These are phyloP conservation scores for Sophora flavescens DNA, from an alignment of 306 rosid species.

Conservation along the genomic window DNA sequence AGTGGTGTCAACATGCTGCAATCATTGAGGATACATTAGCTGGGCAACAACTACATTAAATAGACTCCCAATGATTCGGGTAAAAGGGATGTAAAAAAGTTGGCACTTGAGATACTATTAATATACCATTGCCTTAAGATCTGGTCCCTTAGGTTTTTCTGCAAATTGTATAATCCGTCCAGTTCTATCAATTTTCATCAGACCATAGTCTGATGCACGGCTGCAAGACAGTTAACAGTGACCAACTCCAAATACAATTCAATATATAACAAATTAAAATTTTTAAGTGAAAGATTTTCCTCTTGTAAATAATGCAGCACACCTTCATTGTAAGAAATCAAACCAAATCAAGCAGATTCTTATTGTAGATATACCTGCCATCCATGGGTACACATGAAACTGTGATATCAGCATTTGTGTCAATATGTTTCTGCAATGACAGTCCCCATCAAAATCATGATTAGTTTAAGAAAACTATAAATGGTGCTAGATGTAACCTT, in stretches of 20 bases:
- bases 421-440: conserved; percentile 77
- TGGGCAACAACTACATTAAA: conserved; percentile 26
- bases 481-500: background rate
- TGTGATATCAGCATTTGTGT: conserved; percentile 92
- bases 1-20: conserved; percentile 92
- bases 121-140: conserved; percentile 88
- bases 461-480: conserved; percentile 23
- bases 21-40: conserved; percentile 38
- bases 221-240: conserved; percentile 52
- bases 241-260: conserved; percentile 36
- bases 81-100: conserved; percentile 19
- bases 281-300: conserved; percentile 4
- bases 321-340: background rate
- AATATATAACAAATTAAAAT: background rate
- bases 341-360: conserved; percentile 9
- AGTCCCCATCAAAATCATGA: conserved; percentile 22
- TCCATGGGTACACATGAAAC: conserved; percentile 96
- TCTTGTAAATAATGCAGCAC: conserved; percentile 5
- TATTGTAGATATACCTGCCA: conserved; percentile 63
- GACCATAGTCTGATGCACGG: conserved; percentile 94
- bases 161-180: conserved; percentile 84
- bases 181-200: conserved; percentile 78
- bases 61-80: conserved; percentile 1
- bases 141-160: conserved; percentile 90
- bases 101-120: conserved; percentile 35